Percentiles rank a stretch among this genome's conserved stretches.
Conservation (phyloP, 2,329 filamentous ascomycete genomes). For the Clonostachys rhizophaga region DNA sequence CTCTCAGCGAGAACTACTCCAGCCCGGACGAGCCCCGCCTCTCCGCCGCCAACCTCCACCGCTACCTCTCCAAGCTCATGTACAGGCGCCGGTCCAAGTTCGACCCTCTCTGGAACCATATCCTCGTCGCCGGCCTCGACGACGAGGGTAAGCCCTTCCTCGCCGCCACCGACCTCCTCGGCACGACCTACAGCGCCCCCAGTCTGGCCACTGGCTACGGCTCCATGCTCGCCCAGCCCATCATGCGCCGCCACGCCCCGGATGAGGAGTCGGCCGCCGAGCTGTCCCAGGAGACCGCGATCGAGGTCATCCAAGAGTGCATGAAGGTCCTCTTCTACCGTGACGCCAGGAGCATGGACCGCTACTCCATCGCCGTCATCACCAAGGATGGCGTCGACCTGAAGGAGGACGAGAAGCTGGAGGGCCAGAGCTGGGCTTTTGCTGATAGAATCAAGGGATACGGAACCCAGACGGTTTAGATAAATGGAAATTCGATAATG, state of each 20-base stretch:
- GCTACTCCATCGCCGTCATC: conserved; percentile 86
- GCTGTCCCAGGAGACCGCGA: conserved; percentile 72
- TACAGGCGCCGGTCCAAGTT: conserved; percentile 94
- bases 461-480: conserved; percentile 71
- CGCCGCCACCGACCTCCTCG: conserved; percentile 84
- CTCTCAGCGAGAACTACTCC: conserved; percentile 84
- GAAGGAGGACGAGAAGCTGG: conserved; percentile 79
- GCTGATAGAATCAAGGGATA: conserved; percentile 93
- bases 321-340: conserved; percentile 99
- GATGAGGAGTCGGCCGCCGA: conserved; percentile 74
- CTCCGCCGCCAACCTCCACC: conserved; percentile 91
- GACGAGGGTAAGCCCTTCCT: conserved; percentile 79
- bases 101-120: conserved; percentile 95
- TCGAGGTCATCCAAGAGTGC: conserved; percentile 81
- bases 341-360: conserved; percentile 87
- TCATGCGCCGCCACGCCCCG: conserved; percentile 78
- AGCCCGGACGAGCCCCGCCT: conserved; percentile 42
- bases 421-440: conserved; percentile 97
- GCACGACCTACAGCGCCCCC: conserved; percentile 84
- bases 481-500: neutral
- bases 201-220: conserved; percentile 92
- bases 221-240: conserved; percentile 85
- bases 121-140: conserved; percentile 87
- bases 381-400: conserved; percentile 86
- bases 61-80: conserved; percentile 91